Evolutionary conservation across 1,139 yeast genomes (phyloP).

Genomic region (Diutina catenulata): DNA sequence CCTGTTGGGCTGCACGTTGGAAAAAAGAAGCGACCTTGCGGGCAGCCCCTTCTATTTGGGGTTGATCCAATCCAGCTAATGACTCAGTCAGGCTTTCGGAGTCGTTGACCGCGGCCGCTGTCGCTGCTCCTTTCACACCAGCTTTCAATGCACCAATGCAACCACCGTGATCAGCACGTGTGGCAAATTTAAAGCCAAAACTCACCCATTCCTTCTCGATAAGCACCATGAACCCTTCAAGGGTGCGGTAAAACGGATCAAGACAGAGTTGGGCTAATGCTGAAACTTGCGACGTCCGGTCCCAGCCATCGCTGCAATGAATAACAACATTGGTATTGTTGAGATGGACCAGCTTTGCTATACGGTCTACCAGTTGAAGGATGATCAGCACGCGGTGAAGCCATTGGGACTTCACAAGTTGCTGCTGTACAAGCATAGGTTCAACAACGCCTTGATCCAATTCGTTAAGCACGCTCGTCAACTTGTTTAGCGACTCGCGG

Average conservation of each 20-base stretch:
- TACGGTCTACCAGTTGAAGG: conserved; percentile 64
- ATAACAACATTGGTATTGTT: conserved; percentile 75
- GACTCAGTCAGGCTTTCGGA: not conserved
- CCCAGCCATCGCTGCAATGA: conserved; percentile 99
- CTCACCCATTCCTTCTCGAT: conserved; percentile 94
- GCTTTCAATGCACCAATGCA: conserved; percentile 25
- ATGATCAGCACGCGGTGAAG: conserved; percentile 57
- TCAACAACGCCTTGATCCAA: conserved; percentile 42
- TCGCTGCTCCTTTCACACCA: not conserved
- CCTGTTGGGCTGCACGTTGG: conserved; percentile 32
- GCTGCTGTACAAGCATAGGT: conserved; percentile 19
- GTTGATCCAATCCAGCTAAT: not conserved
- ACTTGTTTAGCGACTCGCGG: conserved; percentile 67
- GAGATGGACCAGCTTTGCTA: conserved; percentile 68
- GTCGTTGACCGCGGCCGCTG: not conserved
- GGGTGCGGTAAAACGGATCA: conserved; percentile 82
- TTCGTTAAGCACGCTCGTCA: conserved; percentile 52
- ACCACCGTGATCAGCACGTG: conserved; percentile 66
- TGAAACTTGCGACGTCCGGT: conserved; percentile 82
- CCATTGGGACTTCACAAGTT: conserved; percentile 68
- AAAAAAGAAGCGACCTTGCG: conserved; percentile 18
- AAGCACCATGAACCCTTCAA: conserved; percentile 74
- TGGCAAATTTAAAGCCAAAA: conserved; percentile 84
- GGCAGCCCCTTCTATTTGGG: conserved; percentile 6
- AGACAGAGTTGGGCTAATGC: conserved; percentile 77